Conservation (phyloP, 768 basidiomycete species). For the Leccinum rimulosum region DNA sequence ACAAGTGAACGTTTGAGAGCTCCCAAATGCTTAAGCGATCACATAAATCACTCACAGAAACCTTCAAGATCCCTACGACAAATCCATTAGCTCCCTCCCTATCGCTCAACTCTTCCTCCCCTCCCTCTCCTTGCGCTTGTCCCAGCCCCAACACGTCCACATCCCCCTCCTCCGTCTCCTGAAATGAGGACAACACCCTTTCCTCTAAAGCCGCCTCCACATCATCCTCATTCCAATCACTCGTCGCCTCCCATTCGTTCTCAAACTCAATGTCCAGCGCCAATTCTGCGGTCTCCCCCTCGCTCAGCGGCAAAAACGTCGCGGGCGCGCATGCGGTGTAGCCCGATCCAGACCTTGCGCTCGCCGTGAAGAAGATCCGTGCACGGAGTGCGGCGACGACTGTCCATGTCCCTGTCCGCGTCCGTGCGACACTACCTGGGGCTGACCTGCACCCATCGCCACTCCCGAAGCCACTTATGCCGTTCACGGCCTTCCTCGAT, state of each 20-base stretch:
- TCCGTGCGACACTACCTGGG: neutral
- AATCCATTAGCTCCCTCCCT: conserved; percentile 35
- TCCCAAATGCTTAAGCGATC: too few species aligned
- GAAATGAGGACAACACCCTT: too few species aligned
- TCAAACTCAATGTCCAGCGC: conserved; percentile 82
- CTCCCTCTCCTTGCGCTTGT: too few species aligned
- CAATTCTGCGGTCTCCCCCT: conserved; percentile 46
- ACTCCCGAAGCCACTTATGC: conserved; percentile 87
- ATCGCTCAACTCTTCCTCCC: too few species aligned
- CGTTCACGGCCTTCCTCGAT: conserved; percentile 86
- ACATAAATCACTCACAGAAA: too few species aligned
- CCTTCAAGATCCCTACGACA: conserved; percentile 20
- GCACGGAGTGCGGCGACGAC: neutral
- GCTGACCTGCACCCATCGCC: conserved; percentile 29
- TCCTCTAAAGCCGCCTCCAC: conserved; percentile 47
- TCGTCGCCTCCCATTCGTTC: conserved; percentile 86
- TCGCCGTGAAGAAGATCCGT: neutral
- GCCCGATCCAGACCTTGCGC: conserved; percentile 3
- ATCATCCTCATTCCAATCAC: conserved; percentile 90
- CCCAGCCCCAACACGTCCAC: too few species aligned
- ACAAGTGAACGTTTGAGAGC: too few species aligned
- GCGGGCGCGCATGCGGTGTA: conserved; percentile 18
- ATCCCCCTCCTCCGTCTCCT: too few species aligned
- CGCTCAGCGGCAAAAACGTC: conserved; percentile 32
- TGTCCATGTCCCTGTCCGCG: neutral